Base-by-base conservation (phyloP, 192 early-diverging fungal species). In the Coemansia asiatica region DNA sequence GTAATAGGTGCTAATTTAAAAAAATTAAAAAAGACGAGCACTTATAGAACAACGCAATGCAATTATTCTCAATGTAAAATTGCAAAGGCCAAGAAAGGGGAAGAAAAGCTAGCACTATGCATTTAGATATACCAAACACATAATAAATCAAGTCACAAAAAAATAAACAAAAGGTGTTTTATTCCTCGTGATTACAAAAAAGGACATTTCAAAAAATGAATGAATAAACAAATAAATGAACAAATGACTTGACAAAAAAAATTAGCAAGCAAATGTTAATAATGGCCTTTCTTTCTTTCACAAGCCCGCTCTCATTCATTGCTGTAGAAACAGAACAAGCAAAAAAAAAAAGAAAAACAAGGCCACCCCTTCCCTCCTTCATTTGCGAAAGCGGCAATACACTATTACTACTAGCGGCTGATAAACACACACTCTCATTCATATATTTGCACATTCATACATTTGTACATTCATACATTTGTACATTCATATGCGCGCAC, bases 281-380 rank as follows among this genome's bases (percentile, higher is more conserved):
- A 44, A 44, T 44, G 13, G 40, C 40, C 31, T 33, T 8, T n/a
- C n/a, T n/a, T 44, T 4, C 5, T 25, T 21, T 54, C 53, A 54
- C 53, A 54, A 54, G 16, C 13, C 51, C 23, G 10, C 51, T 4
- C 3, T 27, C 27, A 27, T 54, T 54, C n/a, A 44, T 22, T 56
- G 36, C 53, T 44, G 63, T 64, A 64, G 63, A 64, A 64, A 64
- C 36, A 28, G 33, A 23, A 28, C 23, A 27, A 7, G 16, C 5
- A 44, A 15, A 8, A 54, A 6, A 59, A 59, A 35, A 4, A 19
- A 21, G 9, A 33, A 1, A 33, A 1, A 19, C n/a, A 23, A 27
- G 28, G 25, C 22, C 25, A 15, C 25, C 22, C 2, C 8, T 27
- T 54, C 49, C 27, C 27, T 23, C 51, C 27, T 54, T 54, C 22